A percentile compares a stretch with the other conserved stretches of the same genome.
Conservation (phyloP, 441 rosid species). For the Monsonia emarginata region DNA sequence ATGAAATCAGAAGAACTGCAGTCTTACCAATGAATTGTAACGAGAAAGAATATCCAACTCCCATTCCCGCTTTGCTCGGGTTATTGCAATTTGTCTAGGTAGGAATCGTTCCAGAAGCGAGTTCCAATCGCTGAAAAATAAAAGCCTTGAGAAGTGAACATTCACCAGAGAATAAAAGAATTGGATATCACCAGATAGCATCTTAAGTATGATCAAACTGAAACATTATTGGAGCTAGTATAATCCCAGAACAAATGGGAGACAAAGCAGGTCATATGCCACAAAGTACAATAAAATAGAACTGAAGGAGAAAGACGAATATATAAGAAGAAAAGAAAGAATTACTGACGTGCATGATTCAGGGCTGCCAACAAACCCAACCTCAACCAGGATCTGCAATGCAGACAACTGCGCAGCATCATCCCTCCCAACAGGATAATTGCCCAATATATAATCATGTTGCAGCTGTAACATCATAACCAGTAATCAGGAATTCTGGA, state of each 20-base stretch:
- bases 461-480: conserved; percentile 56
- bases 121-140: conserved; percentile 66
- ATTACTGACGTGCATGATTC: conserved; percentile 81
- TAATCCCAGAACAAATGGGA: neutral
- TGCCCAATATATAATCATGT: conserved; percentile 90
- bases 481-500: conserved; percentile 23
- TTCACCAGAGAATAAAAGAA: neutral
- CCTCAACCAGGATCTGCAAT: conserved; percentile 84
- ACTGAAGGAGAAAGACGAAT: neutral
- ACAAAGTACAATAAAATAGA: neutral
- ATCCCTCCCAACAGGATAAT: conserved; percentile 97
- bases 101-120: conserved; percentile 78
- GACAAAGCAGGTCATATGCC: neutral
- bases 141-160: conserved; percentile 18
- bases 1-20: conserved; percentile 8
- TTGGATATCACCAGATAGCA: conserved; percentile 2
- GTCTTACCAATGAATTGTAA: conserved; percentile 65
- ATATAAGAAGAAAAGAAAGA: conserved; percentile 6
- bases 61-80: conserved; percentile 91
- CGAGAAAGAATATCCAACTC: conserved; percentile 90
- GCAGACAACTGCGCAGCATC: conserved; percentile 97
- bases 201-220: neutral
- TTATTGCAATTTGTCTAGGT: conserved; percentile 92
- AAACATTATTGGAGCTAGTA: neutral
- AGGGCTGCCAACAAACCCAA: conserved; percentile 78